Percentiles rank a stretch among this genome's conserved stretches.
Conservation (phyloP, 345 rosid species). For the Microcos paniculata region DNA sequence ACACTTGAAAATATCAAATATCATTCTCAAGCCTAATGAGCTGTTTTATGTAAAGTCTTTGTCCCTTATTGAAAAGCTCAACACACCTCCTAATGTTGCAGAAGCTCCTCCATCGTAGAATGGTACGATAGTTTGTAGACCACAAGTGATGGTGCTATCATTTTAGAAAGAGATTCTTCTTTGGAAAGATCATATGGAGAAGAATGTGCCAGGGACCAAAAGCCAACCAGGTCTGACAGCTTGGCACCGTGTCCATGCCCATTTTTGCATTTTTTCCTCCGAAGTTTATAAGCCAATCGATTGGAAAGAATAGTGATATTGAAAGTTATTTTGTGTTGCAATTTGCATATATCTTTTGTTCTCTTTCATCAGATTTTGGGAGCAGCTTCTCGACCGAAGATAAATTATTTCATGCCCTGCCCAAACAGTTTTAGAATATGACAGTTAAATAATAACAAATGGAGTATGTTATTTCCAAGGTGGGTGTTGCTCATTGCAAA, state of each 20-base stretch:
- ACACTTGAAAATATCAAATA: conserved; percentile 17
- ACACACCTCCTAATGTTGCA: background rate
- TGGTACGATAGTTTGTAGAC: conserved; percentile 34
- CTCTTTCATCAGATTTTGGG: no score
- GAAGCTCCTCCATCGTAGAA: conserved; percentile 1
- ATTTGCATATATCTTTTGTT: no score
- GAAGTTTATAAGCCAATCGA: conserved; percentile 8
- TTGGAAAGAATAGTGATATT: no score
- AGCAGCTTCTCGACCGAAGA: no score
- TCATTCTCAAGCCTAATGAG: background rate
- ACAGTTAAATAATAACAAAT: no score
- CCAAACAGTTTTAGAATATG: no score
- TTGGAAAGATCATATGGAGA: conserved; percentile 20
- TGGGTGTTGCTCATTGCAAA: no score
- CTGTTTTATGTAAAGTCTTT: background rate
- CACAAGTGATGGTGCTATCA: conserved; percentile 30
- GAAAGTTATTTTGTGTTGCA: no score
- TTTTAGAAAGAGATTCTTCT: conserved; percentile 17
- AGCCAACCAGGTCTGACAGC: conserved; percentile 15
- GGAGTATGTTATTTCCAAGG: no score
- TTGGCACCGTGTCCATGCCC: background rate
- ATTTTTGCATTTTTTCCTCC: background rate
- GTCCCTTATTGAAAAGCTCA: conserved; percentile 6
- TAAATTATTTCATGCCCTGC: no score
- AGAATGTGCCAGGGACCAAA: conserved; percentile 10